Evolutionary conservation across 2,329 filamentous ascomycete genomes (phyloP).

Genomic region (Conoideocrella luteorostrata): DNA sequence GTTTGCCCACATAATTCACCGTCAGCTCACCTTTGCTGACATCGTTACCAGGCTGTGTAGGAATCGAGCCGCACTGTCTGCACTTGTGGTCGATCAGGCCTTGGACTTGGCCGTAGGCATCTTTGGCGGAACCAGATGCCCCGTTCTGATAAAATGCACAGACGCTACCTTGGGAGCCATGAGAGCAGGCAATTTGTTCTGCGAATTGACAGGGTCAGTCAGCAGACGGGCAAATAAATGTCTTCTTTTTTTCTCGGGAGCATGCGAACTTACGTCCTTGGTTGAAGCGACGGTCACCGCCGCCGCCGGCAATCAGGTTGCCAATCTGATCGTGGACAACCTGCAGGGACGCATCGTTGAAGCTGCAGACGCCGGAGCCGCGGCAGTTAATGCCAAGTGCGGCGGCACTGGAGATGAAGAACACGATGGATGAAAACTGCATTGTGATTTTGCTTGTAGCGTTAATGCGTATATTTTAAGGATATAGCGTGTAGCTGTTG

Average conservation of each 20-base stretch:
- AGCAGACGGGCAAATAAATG: too few species aligned
- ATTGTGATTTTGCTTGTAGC: background rate
- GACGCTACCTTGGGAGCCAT: constrained; percentile 10
- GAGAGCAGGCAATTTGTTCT: constrained; percentile 14
- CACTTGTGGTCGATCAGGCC: constrained; percentile 12
- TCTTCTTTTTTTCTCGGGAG: too few species aligned
- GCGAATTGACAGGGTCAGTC: background rate
- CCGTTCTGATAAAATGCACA: constrained; percentile 15
- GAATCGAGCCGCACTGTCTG: constrained; percentile 13
- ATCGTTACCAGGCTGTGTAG: constrained; percentile 13
- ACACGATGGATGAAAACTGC: constrained; percentile 1
- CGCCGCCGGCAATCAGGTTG: constrained; percentile 9
- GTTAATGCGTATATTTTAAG: too few species aligned
- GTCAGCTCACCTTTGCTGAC: constrained; percentile 14
- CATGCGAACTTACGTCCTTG: constrained; percentile 6
- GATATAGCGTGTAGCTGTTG: too few species aligned
- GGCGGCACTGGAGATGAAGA: constrained; percentile 7
- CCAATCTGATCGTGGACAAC: constrained; percentile 9
- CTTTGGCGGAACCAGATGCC: constrained; percentile 11
- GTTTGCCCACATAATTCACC: constrained; percentile 12
- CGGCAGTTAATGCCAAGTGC: constrained; percentile 14
- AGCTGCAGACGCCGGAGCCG: constrained; percentile 11
- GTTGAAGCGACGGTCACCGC: constrained; percentile 9
- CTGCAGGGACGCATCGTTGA: constrained; percentile 11
- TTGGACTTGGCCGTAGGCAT: constrained; percentile 11